Evolutionary conservation across 371 early-diverging fungal genomes (phyloP).

Genomic region (Apophysomyces ossiformis): DNA sequence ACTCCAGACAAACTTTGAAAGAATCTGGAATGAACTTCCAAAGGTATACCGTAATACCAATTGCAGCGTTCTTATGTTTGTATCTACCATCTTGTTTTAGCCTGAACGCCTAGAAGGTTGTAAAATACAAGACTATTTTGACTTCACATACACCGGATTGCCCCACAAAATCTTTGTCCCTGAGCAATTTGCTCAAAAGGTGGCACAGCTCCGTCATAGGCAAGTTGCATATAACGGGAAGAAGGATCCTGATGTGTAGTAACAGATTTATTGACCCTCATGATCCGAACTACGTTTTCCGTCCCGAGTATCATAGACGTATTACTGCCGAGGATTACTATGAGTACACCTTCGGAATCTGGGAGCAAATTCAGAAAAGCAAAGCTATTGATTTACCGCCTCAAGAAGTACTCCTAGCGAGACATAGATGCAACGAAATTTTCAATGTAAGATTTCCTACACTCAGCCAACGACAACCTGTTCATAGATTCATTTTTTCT

Average conservation of each 20-base stretch:
- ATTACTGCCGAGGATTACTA: conserved; percentile 98
- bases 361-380: conserved; percentile 93
- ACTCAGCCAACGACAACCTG: neutral
- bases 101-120: conserved; percentile 83
- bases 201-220: conserved; percentile 71
- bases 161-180: conserved; percentile 92
- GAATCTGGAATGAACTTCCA: conserved; percentile 87
- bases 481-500: neutral
- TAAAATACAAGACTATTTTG: conserved; percentile 89
- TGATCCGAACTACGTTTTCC: conserved; percentile 82
- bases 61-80: too few species aligned
- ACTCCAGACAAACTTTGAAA: conserved; percentile 80
- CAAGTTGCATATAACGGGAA: conserved; percentile 15
- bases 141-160: conserved; percentile 86
- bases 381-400: conserved; percentile 97
- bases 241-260: neutral
- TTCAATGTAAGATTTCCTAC: conserved; percentile 53
- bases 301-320: conserved; percentile 83
- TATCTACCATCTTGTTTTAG: conserved; percentile 26
- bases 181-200: conserved; percentile 80
- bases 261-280: conserved; percentile 74
- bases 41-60: conserved; percentile 59
- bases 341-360: conserved; percentile 87
- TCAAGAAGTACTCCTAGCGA: conserved; percentile 96
- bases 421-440: conserved; percentile 98